Evolutionary conservation across 2,329 filamentous ascomycete species (phyloP), one percentile per base, ranked within the genome.

Genomic region (Penicillium paneum): DNA sequence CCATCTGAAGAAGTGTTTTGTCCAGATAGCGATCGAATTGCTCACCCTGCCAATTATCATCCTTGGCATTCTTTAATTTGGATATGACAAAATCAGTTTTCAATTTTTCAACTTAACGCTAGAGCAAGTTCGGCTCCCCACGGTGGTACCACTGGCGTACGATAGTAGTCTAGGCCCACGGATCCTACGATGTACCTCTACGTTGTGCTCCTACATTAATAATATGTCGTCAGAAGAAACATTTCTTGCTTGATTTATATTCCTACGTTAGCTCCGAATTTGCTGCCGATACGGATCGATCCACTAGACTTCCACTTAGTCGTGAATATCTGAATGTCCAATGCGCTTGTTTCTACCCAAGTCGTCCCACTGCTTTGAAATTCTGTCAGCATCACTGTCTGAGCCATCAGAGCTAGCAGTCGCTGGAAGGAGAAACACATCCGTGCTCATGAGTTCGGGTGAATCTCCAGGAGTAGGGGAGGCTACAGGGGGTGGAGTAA

Each of bases 1-100:
- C 28, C 50, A 52, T 41, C 7, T 52, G 15, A 52, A 52, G 11
- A 47, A 40, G 19, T 52, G 43, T 32, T 41, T 52, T 47, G 13
- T 41, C n/a, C 42, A 47, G 4, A 52, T 41, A 32, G 26, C n/a
- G 19, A 19, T 29, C 8, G 40, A 29, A 11, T 17, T 29, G 26
- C n/a, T 42, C n/a, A 17, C n/a, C 29, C 5, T 42, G 26, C 26
- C 26, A 5, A 42, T 42, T 19, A 29, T 42, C 13, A 17, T 42
- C 6, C n/a, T 29, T 12, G 6, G 10, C n/a, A 12, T 42, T 42
- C n/a, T 42, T 42, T 42, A 19, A 42, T 17, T 29, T 29, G n/a
- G 26, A 29, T 8, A 29, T 42, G 24, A 17, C 1, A 42, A 28
- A 42, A 28, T 28, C 3, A 2, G 11, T 28, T 2, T 17, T 28